These are phyloP conservation scores for Lactarius tabidus DNA, from an alignment of 768 basidiomycete genomes.

Conservation along the genomic window DNA sequence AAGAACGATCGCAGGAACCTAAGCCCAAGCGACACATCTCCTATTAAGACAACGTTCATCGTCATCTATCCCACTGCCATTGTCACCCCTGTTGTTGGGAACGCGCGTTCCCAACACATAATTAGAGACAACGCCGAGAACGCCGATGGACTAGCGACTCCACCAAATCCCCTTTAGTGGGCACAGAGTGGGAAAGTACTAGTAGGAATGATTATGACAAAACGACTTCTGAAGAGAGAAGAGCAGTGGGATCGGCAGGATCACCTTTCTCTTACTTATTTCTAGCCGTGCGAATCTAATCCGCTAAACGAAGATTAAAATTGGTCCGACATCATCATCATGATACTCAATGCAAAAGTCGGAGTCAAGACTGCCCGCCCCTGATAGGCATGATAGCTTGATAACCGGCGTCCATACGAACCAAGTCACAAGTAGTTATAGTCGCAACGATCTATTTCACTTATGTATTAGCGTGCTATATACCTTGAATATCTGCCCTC, in stretches of 20 bases:
- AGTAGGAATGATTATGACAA: neutral
- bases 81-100: no score
- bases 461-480: constrained; percentile 27
- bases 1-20: no score
- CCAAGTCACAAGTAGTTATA: neutral
- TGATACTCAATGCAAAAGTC: no score
- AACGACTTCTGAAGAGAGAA: neutral
- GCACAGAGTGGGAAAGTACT: neutral
- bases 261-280: constrained; percentile 31
- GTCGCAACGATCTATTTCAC: constrained; percentile 9
- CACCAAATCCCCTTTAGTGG: neutral
- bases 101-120: no score
- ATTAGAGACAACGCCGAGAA: no score
- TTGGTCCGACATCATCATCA: neutral
- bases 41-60: no score
- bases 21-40: no score
- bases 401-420: neutral
- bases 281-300: constrained; percentile 40
- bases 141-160: neutral
- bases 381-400: neutral
- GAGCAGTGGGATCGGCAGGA: neutral
- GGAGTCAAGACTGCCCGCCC: constrained; percentile 3
- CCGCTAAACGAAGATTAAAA: constrained; percentile 27
- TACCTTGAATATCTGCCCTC: constrained; percentile 25
- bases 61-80: no score